Evolutionary conservation across 768 basidiomycete genomes (phyloP).

Genomic region (Phallus indusiatus): DNA sequence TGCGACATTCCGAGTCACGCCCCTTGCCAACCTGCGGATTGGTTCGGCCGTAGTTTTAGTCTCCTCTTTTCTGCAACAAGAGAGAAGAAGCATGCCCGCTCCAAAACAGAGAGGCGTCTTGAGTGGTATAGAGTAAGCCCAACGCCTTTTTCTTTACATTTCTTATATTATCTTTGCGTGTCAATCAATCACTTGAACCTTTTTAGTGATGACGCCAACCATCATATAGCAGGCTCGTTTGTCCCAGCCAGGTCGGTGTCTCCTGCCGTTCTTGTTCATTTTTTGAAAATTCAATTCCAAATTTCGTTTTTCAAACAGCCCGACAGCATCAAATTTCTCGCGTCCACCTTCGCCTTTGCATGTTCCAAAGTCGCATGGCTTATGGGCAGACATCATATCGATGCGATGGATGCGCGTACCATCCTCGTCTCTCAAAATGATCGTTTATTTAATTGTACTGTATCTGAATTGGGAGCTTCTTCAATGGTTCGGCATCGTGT

Average conservation of each 20-base stretch:
- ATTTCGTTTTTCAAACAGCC: not conserved
- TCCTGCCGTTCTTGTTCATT: not conserved
- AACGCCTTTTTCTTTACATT: not conserved
- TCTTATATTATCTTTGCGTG: not conserved
- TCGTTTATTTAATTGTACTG: constrained; percentile 49
- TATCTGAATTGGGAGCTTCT: constrained; percentile 58
- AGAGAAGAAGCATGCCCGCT: not conserved
- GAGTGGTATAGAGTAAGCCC: constrained; percentile 5
- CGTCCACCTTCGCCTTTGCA: not conserved
- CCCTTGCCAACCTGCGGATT: not conserved
- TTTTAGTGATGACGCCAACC: constrained; percentile 41
- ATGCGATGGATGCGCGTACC: constrained; percentile 70
- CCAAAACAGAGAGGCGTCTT: not conserved
- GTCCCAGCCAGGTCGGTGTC: constrained; percentile 49
- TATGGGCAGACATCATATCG: constrained; percentile 44
- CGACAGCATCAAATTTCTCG: not conserved
- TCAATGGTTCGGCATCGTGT: constrained; percentile 30
- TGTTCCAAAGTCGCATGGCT: constrained; percentile 18
- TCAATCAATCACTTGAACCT: not conserved
- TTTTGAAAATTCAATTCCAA: not conserved
- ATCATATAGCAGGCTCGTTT: constrained; percentile 56
- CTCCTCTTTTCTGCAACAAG: not conserved
- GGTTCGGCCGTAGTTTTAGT: no score
- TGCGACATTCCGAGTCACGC: not conserved
- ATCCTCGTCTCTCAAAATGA: constrained; percentile 57